Evolutionary conservation across 148 eudicot genomes (phyloP), one percentile per base, ranked within the genome.

Genomic region (Camellia japonica): DNA sequence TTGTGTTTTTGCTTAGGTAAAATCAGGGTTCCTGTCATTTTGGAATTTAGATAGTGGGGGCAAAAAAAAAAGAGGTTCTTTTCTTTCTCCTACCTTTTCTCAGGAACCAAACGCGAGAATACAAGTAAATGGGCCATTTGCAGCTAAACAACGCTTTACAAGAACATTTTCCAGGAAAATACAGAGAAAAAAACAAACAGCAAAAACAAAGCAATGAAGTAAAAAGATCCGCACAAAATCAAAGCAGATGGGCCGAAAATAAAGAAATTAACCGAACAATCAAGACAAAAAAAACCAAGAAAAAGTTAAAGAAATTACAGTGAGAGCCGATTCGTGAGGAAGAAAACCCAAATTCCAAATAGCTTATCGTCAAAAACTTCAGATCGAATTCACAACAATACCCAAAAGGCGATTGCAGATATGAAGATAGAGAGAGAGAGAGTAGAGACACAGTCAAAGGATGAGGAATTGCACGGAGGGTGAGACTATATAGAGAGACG

Each of bases 401-500:
- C 7, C 59, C 56, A 65, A 19, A 71, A 56, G 16, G 49, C 44
- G 51, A 16, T 30, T 18, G 15, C 52, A 80, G 56, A 55, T 10
- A 42, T 11, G 43, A n/a, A 38, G 46, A 23, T 76, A 59, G 54
- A 69, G 59, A 68, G 67, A 13, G 67, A 74, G 80, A 63, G 58
- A 58, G 76, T 0, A 44, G 2, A 47, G 49, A 23, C 23, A 43
- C 6, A 81, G 74, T 41, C 18, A 62, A 71, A 10, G 55, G 52
- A 64, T n/a, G 76, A 67, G 46, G 38, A 71, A 67, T 63, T 75
- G 68, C 59, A 54, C 38, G 79, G 81, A 58, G 67, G 62, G 71
- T 42, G 73, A 61, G 68, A 23, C 75, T 85, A 82, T 87, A 87
- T 89, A 87, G 67, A 73, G 42, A 6, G 23, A 11, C n/a, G 79